Evolutionary conservation across 2,329 filamentous ascomycete genomes (phyloP).

Genomic region (Calonectria pauciramosa): DNA sequence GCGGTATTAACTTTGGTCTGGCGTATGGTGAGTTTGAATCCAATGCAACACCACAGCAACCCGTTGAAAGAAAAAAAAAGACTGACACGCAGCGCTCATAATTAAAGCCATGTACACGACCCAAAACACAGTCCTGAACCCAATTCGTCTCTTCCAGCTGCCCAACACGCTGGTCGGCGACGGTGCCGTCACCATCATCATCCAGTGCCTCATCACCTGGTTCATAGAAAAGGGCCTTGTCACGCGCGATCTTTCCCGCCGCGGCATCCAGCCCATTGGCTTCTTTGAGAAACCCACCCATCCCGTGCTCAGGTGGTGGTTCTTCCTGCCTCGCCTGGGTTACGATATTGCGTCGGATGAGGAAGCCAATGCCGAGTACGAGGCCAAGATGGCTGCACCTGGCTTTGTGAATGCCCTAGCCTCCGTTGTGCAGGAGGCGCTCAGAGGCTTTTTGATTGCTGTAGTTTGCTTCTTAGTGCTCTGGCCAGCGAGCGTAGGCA

Average conservation of each 20-base stretch:
- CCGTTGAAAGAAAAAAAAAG: neutral
- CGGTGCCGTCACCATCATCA: constrained; percentile 62
- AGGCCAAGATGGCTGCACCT: neutral
- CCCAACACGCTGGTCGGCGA: constrained; percentile 66
- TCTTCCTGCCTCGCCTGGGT: constrained; percentile 27
- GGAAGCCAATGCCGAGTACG: neutral
- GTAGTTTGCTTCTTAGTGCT: constrained; percentile 57
- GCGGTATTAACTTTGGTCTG: constrained; percentile 65
- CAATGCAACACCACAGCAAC: neutral
- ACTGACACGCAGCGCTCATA: neutral
- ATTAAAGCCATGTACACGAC: constrained; percentile 61
- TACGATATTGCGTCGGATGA: constrained; percentile 5
- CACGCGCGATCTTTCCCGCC: constrained; percentile 60
- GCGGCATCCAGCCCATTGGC: constrained; percentile 62
- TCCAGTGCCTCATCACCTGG: constrained; percentile 67
- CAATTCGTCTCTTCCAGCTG: constrained; percentile 63
- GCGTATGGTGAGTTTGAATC: constrained; percentile 58
- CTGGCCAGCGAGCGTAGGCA: constrained; percentile 59
- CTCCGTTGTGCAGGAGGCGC: constrained; percentile 46
- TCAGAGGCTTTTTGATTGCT: constrained; percentile 45
- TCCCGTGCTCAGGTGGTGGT: constrained; percentile 56
- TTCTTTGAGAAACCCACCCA: constrained; percentile 54
- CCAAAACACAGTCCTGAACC: constrained; percentile 51
- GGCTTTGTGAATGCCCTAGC: neutral
- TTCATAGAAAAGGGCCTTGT: constrained; percentile 62